Conservation (phyloP, 371 early-diverging fungal species). For the Rhizopus sp. region DNA sequence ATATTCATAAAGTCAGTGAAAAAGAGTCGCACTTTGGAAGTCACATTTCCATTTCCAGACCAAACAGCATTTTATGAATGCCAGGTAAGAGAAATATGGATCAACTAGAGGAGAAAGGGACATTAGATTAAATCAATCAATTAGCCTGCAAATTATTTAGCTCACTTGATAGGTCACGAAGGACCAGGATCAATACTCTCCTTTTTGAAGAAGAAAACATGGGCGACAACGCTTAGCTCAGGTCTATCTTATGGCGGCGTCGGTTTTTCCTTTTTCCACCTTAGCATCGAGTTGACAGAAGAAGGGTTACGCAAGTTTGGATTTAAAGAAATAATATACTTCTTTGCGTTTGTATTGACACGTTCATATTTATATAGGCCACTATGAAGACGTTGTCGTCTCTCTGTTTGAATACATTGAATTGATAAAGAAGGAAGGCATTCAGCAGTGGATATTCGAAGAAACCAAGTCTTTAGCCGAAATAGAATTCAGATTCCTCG, state of each 20-base stretch:
- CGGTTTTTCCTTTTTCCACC: slow-evolving; percentile 80
- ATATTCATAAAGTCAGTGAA: slow-evolving; percentile 81
- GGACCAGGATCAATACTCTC: slow-evolving; percentile 85
- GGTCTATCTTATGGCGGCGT: slow-evolving; percentile 60
- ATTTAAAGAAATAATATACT: background rate
- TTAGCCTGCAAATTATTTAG: slow-evolving; percentile 69
- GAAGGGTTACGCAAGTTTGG: slow-evolving; percentile 66
- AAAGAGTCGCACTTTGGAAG: slow-evolving; percentile 67
- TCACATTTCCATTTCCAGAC: slow-evolving; percentile 88
- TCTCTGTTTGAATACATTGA: slow-evolving; percentile 88
- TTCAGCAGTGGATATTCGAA: slow-evolving; percentile 79
- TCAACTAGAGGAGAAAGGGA: background rate
- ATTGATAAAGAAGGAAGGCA: slow-evolving; percentile 69
- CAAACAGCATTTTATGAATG: slow-evolving; percentile 56
- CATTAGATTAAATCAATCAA: background rate
- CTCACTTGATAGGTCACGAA: slow-evolving; percentile 82
- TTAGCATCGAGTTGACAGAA: slow-evolving; percentile 78
- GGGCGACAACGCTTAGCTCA: slow-evolving; percentile 79
- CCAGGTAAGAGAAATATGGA: slow-evolving; percentile 34
- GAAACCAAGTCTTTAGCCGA: slow-evolving; percentile 72
- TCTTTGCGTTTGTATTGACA: background rate
- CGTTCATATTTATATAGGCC: slow-evolving; percentile 32
- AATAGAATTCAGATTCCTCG: slow-evolving; percentile 78
- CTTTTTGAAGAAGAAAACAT: slow-evolving; percentile 80
- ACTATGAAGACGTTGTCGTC: slow-evolving; percentile 78